Evolutionary conservation across 352 stramenopile species (phyloP).

Genomic region (Globisporangium alternatum): DNA sequence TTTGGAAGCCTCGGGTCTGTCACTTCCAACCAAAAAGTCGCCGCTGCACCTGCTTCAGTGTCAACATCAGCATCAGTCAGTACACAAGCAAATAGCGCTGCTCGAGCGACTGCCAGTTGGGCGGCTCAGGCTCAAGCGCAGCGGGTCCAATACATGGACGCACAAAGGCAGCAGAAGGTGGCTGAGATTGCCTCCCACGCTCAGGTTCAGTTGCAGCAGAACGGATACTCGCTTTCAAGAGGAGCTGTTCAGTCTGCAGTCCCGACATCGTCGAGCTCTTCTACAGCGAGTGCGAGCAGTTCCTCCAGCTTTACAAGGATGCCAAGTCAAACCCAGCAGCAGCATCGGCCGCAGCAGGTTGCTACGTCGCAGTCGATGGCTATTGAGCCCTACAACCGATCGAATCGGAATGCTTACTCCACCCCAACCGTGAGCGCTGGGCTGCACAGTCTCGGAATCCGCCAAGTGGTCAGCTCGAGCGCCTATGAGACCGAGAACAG

Average conservation of each 20-base stretch:
- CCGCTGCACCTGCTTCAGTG: neutral
- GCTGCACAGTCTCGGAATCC: conserved; percentile 14
- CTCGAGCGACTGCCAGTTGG: neutral
- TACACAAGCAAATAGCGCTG: neutral
- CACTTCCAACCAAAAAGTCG: conserved; percentile 1
- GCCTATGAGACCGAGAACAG: conserved; percentile 13
- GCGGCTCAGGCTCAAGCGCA: neutral
- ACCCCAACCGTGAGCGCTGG: neutral
- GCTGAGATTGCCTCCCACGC: neutral
- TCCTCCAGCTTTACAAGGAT: neutral
- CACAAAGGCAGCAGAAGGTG: neutral
- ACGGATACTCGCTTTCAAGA: neutral
- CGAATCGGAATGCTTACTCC: neutral
- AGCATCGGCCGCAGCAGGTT: neutral
- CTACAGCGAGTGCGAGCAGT: neutral
- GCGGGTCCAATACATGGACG: neutral
- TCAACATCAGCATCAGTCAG: neutral
- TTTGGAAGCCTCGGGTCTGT: neutral
- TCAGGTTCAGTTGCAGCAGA: neutral
- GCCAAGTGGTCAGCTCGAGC: conserved; percentile 14
- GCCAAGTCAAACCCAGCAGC: neutral
- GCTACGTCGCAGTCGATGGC: conserved; percentile 7
- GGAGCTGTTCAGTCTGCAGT: neutral
- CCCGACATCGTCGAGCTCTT: neutral
- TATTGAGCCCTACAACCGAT: conserved; percentile 15